phyloP scores from a whole-genome alignment of 2,329 filamentous ascomycete genomes.

The Lasiodiplodia sp. region DNA sequence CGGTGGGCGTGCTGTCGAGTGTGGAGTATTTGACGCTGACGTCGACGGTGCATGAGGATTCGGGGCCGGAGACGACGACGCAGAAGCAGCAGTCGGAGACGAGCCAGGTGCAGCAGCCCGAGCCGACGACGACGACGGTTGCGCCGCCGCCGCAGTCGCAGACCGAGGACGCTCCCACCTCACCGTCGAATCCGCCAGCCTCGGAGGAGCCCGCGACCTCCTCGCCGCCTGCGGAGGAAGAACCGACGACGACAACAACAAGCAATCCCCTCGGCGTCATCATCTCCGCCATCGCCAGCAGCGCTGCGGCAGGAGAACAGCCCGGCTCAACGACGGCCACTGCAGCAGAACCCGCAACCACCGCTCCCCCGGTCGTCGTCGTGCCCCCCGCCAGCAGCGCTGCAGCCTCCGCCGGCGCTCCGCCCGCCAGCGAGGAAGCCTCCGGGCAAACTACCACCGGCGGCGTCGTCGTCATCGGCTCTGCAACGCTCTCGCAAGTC shows the following conservation, averaged over 20 bases:
- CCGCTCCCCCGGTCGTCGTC: not conserved
- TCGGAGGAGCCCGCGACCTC: not conserved
- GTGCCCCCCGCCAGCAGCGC: not conserved
- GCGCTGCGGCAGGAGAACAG: not conserved
- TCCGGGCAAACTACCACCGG: no score
- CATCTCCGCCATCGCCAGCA: slow-evolving; percentile 4
- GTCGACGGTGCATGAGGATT: not conserved
- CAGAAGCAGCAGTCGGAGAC: not conserved
- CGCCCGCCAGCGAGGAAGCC: no score
- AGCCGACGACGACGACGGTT: not conserved
- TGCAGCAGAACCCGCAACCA: not conserved
- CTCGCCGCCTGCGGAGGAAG: no score
- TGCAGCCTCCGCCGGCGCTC: not conserved
- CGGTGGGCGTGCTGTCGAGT: not conserved
- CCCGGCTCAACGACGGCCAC: not conserved
- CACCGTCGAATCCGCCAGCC: not conserved
- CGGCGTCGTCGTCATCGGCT: not conserved
- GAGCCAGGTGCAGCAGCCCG: not conserved
- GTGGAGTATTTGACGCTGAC: not conserved
- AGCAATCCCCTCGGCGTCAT: not conserved
- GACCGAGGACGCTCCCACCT: not conserved
- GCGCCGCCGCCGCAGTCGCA: not conserved
- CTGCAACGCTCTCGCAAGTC: not conserved
- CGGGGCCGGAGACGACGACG: no score
- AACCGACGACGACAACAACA: not conserved